Base-by-base conservation (phyloP, 371 early-diverging fungal species). In the Lichtheimia ramosa region DNA sequence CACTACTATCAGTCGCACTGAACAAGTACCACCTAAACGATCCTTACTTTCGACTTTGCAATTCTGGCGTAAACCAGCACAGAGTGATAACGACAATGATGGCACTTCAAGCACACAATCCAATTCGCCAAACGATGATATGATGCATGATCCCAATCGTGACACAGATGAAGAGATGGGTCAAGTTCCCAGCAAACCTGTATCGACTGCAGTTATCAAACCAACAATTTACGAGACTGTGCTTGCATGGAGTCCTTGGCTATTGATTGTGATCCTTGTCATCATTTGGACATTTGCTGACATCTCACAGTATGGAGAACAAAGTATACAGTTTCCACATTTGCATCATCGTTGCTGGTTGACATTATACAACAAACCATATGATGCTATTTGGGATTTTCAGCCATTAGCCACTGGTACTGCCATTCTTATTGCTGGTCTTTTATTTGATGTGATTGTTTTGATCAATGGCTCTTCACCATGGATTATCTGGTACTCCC, bases 321-420 rank as follows among this genome's bases (percentile, higher is more conserved):
- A 69, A 5, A 23, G 23, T 16, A 74, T 79, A 0, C 49, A 70
- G 1, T 76, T 76, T 74, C 79, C 79, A 5, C 51, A 79, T 55
- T 59, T 79, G 8, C 69, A 79, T 48, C 57, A 74, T 48, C 48
- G 64, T 50, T 73, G 77, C 13, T 81, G 74, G 63, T 28, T 81
- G 18, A 81, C 81, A 0, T 56, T 81, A 6, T 81, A 75, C 41
- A 53, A 50, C 2, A 75, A 81, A 52, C 57, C 46, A 20, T 81
- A 81, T 48, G 72, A 63, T 54, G 81, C 81, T 18, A 61, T 81
- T 27, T 81, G 77, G 77, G 65, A 56, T 10, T 81, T 81, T 65
- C 76, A 81, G 21, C 81, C 81, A 7, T 49, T 81, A n/a, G 75
- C 74, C 23, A 81, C 81, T 4, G 81, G 81, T 10, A 81, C 81